Evolutionary conservation across 2,329 filamentous ascomycete species (phyloP), one percentile per base, ranked within the genome.

Genomic region (Dothistroma septosporum): DNA sequence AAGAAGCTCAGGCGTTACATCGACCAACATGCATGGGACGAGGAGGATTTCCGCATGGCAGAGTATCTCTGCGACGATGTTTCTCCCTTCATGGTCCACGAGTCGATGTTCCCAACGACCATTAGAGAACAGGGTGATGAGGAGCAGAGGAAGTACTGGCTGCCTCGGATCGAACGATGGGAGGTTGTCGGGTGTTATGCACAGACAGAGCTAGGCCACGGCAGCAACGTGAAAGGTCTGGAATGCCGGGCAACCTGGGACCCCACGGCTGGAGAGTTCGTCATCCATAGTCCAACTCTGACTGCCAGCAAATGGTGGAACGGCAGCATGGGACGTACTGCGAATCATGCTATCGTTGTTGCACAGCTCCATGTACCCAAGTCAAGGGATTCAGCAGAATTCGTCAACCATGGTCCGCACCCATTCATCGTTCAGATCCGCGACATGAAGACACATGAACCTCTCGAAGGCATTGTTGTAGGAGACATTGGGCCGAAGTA

Each of bases 401-500:
- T 77, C 59, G 72, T 75, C 31, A 78, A 73, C n/a, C 74, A 81
- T 68, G 81, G 81, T 9, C 79, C 80, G 35, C 81, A 83, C 68
- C 76, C 79, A 14, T 83, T 83, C 66, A 77, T 83, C 59, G 75
- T 82, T 19, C 81, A 80, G 67, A 80, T 83, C 55, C 74, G 81
- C 55, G 77, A 82, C 64, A 71, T 76, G 68, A 75, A 78, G 59
- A 81, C 78, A 1, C 77, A 82, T 61, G 72, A 77, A 62, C 77
- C 80, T 12, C 66, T 82, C 5, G 64, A 75, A 5, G 79, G 79
- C 1, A 79, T 83, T 57, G 76, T 78, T 2, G 78, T 83, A 16
- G 80, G 80, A n/a, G 80, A 83, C 61, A 82, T 83, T 64, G 81
- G 81, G 2, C 79, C 80, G n/a, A 83, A 83, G 60, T 82, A 83